Base-by-base conservation (phyloP, 495 filamentous ascomycete genomes). In the Cudoniella acicularis region DNA sequence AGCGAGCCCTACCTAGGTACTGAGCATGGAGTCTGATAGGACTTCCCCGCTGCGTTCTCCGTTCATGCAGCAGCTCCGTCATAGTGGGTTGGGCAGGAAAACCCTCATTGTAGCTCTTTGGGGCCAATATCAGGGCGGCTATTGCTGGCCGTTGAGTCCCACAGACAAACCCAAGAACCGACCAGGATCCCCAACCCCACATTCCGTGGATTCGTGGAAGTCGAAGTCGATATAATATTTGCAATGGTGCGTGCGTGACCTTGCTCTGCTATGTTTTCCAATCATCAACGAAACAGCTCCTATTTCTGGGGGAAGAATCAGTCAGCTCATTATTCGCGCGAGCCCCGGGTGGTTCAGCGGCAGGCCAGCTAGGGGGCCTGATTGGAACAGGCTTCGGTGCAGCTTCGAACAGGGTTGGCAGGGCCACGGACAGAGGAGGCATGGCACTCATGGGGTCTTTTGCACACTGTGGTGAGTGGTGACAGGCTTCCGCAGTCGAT, bases 51-150 rank as follows among this genome's bases (percentile, higher is more conserved):
- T 54, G 51, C 36, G 26, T 26, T 22, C 20, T 49, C 49, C 27
- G 54, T 40, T 52, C 47, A 45, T 58, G 60, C 60, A 63, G 49
- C 43, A 23, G 50, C 45, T 58, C 59, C 60, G 60, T 63, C 60
- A 63, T 54, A 47, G 57, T 52, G 16, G 55, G 13, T 36, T 23
- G 21, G 46, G 53, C 6, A 43, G 24, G 27, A 55, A 49, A 54
- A 9, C 2, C 49, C 42, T 43, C 57, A 54, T 36, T 4, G 30
- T 36, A 36, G 6, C 30, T 36, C 30, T 4, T 13, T 36, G 30
- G 30, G 30, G 30, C 13, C 30, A 36, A 36, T 36, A 36, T 36
- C 30, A 36, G 30, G 30, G 30, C 30, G 30, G 30, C 30, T 36
- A 36, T 36, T 36, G 13, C 30, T 36, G 30, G 30, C 6, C 6